A percentile compares a stretch with the other conserved stretches of the same genome.
Conservation (phyloP, 2,329 filamentous ascomycete species). For the Pseudopyrenochaeta lycopersici region DNA sequence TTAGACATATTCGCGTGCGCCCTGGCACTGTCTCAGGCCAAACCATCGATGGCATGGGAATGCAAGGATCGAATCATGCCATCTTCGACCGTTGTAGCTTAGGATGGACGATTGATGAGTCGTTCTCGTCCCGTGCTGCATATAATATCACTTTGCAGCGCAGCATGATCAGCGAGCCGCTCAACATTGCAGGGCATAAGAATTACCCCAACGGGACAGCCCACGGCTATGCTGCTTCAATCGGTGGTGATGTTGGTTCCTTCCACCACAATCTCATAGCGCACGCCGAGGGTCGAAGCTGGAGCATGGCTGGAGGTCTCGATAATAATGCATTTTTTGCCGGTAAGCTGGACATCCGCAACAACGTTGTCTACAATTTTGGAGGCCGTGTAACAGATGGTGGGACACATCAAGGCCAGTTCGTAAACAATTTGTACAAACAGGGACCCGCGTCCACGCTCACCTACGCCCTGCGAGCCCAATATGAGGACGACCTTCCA, state of each 20-base stretch:
- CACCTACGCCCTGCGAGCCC: conserved; percentile 36
- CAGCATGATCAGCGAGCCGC: conserved; percentile 48
- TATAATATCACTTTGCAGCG: conserved; percentile 49
- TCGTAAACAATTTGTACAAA: conserved; percentile 49
- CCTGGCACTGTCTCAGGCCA: conserved; percentile 41
- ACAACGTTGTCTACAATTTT: conserved; percentile 51
- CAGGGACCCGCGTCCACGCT: conserved; percentile 40
- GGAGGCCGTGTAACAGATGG: conserved; percentile 46
- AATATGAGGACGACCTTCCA: conserved; percentile 45
- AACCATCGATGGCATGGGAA: conserved; percentile 48
- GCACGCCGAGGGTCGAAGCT: conserved; percentile 52
- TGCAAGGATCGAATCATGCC: conserved; percentile 46
- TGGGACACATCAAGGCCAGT: conserved; percentile 43
- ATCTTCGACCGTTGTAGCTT: conserved; percentile 49
- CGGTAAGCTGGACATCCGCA: conserved; percentile 45
- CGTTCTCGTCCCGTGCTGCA: conserved; percentile 45
- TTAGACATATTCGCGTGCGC: conserved; percentile 33
- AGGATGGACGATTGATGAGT: conserved; percentile 48
- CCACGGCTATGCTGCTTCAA: conserved; percentile 27
- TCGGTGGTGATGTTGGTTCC: conserved; percentile 46
- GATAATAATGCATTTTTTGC: conserved; percentile 41
- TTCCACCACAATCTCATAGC: conserved; percentile 51
- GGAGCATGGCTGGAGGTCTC: conserved; percentile 49
- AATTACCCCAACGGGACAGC: conserved; percentile 46
- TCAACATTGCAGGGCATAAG: conserved; percentile 49